Evolutionary conservation across 1,284 basidiomycete species (phyloP), one percentile per base, ranked within the genome.

Genomic region (Limonomyces culmigenus): DNA sequence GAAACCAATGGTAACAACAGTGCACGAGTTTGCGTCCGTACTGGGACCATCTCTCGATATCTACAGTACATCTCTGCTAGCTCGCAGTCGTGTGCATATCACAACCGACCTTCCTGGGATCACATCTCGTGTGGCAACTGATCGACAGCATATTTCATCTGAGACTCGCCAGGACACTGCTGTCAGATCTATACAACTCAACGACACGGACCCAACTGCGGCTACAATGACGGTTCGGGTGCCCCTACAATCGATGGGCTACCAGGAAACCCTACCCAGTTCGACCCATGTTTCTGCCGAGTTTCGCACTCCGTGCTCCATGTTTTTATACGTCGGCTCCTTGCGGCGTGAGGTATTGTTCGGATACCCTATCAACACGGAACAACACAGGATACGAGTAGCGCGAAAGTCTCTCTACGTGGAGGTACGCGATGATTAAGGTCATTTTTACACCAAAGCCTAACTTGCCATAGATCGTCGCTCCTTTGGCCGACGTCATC

Each of bases 331-430:
- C n/a, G n/a, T n/a, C n/a, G n/a, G n/a, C n/a, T n/a, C n/a, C n/a
- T n/a, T n/a, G n/a, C n/a, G n/a, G n/a, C n/a, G n/a, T n/a, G n/a
- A n/a, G n/a, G n/a, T n/a, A n/a, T n/a, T n/a, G n/a, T n/a, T n/a
- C n/a, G n/a, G n/a, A n/a, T n/a, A n/a, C n/a, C n/a, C n/a, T n/a
- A n/a, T n/a, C n/a, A n/a, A n/a, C n/a, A n/a, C n/a, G n/a, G n/a
- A n/a, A n/a, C n/a, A n/a, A n/a, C 12, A 27, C 23, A 27, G n/a
- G n/a, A 8, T 32, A 5, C 27, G 36, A 14, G 17, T 37, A 5
- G 30, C 36, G 8, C 16, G 36, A 12, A 37, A 33, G 29, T 37
- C 36, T 14, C 5, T 4, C 13, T 37, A 37, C 30, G 31, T 37
- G 10, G 36, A 37, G 17, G 36, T 37, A 15, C 18, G 3, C 5